These are phyloP conservation scores for Ottelia alismoides DNA, from an alignment of 106 monocot genomes.

Conservation along the genomic window DNA sequence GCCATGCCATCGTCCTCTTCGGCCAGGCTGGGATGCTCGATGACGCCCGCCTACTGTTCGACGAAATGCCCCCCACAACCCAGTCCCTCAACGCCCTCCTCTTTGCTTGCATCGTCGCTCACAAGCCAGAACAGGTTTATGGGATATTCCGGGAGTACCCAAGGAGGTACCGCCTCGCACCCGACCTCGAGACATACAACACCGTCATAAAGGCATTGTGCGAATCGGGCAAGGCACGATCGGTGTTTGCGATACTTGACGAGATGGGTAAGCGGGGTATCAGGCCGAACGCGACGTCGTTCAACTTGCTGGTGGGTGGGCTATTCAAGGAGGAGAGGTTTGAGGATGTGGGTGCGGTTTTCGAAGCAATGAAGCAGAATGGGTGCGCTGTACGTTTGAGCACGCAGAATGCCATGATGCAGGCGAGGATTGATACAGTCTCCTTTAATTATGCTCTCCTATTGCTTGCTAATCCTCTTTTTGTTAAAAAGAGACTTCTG, in stretches of 20 bases:
- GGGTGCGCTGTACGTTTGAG: slow-evolving; percentile 21
- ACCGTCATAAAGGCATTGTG: slow-evolving; percentile 61
- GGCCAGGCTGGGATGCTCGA: slow-evolving; percentile 63
- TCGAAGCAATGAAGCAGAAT: slow-evolving; percentile 62
- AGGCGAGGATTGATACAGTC: too few relatives aligned
- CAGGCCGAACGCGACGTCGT: slow-evolving; percentile 60
- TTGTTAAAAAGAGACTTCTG: too few relatives aligned
- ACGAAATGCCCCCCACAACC: slow-evolving; percentile 11
- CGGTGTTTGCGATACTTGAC: slow-evolving; percentile 60
- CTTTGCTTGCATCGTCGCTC: slow-evolving; percentile 50
- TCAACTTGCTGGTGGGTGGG: slow-evolving; percentile 38
- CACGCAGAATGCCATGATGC: slow-evolving; percentile 47
- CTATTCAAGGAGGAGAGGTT: slow-evolving; percentile 53
- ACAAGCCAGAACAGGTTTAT: slow-evolving; percentile 23
- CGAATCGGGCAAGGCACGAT: slow-evolving; percentile 43
- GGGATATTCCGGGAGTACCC: slow-evolving; percentile 40
- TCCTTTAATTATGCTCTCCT: too few relatives aligned
- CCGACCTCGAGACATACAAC: slow-evolving; percentile 62
- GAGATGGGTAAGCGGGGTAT: slow-evolving; percentile 52
- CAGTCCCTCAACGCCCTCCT: slow-evolving; percentile 69
- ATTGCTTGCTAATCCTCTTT: too few relatives aligned
- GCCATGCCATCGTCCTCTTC: slow-evolving; percentile 74
- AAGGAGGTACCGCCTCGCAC: slow-evolving; percentile 17
- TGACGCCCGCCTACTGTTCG: slow-evolving; percentile 53
- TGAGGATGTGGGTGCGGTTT: slow-evolving; percentile 46